phyloP scores from a whole-genome alignment of 495 filamentous ascomycete species.

The Hapsidospora chrysogenum region DNA sequence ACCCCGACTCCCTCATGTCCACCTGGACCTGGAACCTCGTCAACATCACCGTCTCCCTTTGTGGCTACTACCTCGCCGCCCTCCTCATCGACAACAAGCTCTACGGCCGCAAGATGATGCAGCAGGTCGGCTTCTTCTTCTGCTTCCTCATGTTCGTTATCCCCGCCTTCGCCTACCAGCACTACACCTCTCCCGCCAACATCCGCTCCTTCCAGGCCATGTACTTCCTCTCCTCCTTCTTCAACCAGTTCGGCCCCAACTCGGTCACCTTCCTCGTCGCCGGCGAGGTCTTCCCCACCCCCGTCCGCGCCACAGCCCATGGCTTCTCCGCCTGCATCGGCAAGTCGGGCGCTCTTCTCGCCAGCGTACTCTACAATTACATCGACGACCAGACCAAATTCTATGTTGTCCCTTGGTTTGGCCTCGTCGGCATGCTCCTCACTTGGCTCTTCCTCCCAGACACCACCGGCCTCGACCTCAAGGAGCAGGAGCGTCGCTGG shows the following conservation, averaged over 20 bases:
- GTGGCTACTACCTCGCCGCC: conserved; percentile 65
- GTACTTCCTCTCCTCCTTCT: conserved; percentile 86
- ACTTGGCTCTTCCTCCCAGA: conserved; percentile 75
- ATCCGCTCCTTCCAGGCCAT: conserved; percentile 78
- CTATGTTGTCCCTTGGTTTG: conserved; percentile 84
- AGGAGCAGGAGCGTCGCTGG: conserved; percentile 88
- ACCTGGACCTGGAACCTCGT: conserved; percentile 80
- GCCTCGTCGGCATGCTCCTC: conserved; percentile 60
- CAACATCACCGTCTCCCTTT: conserved; percentile 69
- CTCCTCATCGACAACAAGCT: conserved; percentile 82
- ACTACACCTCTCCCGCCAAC: conserved; percentile 47
- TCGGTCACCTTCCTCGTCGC: conserved; percentile 82
- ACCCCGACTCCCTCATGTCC: conserved; percentile 48
- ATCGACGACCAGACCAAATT: conserved; percentile 64
- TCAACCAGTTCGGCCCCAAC: conserved; percentile 95
- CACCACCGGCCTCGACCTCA: conserved; percentile 82
- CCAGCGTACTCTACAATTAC: conserved; percentile 77
- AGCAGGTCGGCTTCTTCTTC: conserved; percentile 74
- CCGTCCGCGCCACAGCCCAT: conserved; percentile 79
- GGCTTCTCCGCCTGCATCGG: conserved; percentile 74
- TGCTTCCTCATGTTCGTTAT: conserved; percentile 77
- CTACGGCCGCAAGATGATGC: conserved; percentile 84
- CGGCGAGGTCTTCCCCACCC: conserved; percentile 79
- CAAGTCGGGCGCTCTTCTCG: conserved; percentile 71
- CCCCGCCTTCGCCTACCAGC: conserved; percentile 67